Conservation (phyloP, 1,139 yeast species). For the Debaryomyces fabryi region DNA sequence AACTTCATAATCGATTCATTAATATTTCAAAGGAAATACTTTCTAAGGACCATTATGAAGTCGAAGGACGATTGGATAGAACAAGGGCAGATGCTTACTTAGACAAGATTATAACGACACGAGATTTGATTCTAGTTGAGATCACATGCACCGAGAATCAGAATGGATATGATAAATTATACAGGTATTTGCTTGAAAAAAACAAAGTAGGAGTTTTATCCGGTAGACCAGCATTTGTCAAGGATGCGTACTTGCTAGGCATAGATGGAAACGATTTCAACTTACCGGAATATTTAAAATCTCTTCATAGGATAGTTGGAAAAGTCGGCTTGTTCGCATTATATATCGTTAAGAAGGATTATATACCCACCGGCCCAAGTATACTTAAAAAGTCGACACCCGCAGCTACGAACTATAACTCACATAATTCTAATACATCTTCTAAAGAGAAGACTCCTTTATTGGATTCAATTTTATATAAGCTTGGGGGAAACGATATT, state of each 20-base stretch:
- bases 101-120: conserved; percentile 45
- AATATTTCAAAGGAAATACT: conserved; percentile 36
- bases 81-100: conserved; percentile 60
- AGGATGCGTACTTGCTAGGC: conserved; percentile 67
- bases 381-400: conserved; percentile 22
- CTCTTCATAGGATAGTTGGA: conserved; percentile 19
- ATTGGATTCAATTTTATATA: conserved; percentile 26
- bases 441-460: conserved; percentile 10
- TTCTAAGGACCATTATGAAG: conserved; percentile 36
- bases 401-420: background rate
- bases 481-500: conserved; percentile 5
- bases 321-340: conserved; percentile 45
- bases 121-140: conserved; percentile 56
- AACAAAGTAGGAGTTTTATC: conserved; percentile 66
- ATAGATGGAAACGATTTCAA: conserved; percentile 32
- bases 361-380: conserved; percentile 25
- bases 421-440: background rate
- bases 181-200: conserved; percentile 52
- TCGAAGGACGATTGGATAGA: conserved; percentile 67
- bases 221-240: conserved; percentile 51
- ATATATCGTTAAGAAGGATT: conserved; percentile 51
- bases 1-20: conserved; percentile 28
- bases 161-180: conserved; percentile 48
- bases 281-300: conserved; percentile 32
- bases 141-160: conserved; percentile 29